A percentile compares a stretch with the other conserved stretches of the same genome.
Conservation (phyloP, 2,329 filamentous ascomycete genomes). For the Emmonsiellopsis sp. region DNA sequence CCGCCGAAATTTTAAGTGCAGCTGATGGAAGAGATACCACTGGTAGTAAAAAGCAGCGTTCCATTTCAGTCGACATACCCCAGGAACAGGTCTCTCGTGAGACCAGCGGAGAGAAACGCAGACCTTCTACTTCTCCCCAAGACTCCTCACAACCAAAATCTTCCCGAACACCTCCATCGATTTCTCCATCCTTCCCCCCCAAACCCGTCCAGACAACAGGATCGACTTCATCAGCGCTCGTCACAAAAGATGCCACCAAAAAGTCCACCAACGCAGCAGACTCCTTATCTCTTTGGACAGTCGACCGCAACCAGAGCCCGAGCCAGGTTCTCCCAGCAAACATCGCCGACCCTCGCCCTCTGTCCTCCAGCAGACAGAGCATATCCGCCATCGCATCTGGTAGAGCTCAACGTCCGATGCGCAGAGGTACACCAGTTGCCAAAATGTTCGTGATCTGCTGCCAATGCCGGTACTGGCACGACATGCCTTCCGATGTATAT, state of each 20-base stretch:
- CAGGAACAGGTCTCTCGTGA: not conserved
- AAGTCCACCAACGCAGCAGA: no score
- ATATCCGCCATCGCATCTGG: not conserved
- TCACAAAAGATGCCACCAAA: no score
- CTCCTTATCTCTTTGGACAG: not conserved
- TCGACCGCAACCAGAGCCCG: not conserved
- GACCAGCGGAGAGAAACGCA: not conserved
- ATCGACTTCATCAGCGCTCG: no score
- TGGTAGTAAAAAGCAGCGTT: not conserved
- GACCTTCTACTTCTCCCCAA: not conserved
- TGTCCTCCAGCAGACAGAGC: slow-evolving; percentile 1
- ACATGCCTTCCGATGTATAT: slow-evolving; percentile 32
- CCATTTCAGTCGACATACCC: not conserved
- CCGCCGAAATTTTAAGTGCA: not conserved
- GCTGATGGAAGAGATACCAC: not conserved
- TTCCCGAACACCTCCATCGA: not conserved
- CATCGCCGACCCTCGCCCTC: not conserved
- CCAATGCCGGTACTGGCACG: slow-evolving; percentile 35
- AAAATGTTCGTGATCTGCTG: slow-evolving; percentile 38
- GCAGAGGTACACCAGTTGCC: slow-evolving; percentile 8
- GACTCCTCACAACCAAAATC: not conserved
- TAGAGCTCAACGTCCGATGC: slow-evolving; percentile 1
- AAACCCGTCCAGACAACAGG: no score
- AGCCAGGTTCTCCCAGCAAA: not conserved
- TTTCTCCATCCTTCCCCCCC: no score